Evolutionary conservation across 805 yeast species (phyloP), one percentile per base, ranked within the genome.

Genomic region (Saccharomycopsis babjevae): DNA sequence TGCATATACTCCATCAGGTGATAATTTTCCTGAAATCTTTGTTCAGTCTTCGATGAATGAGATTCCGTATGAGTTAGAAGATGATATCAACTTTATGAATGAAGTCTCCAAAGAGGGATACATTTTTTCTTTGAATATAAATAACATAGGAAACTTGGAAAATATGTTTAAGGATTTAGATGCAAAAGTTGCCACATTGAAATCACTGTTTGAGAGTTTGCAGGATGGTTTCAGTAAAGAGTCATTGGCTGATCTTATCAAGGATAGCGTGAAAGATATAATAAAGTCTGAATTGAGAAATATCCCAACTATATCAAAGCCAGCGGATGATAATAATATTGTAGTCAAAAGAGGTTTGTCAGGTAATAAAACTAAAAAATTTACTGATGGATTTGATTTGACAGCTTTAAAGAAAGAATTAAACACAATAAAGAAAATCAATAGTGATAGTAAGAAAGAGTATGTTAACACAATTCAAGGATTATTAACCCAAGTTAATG

Each of bases 11-110:
- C 94, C 96, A 0, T 86, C 87, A 0, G 71, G 82, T 0, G 80
- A 83, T 13, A 72, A 81, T 1, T 89, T 90, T 66, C 97, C 98
- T 0, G 88, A 85, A 13, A 80, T 94, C 32, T 87, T 88, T 67
- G 77, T 91, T 5, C 83, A 79, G 63, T 96, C 89, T 62, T 78
- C 80, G 0, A 70, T 73, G 1, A 76, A 79, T 38, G 81, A 80
- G 0, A 78, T 91, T 1, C 78, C 86, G 1, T 94, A 88, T 69
- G 97, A 93, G 70, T 72, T 93, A 25, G 97, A 92, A 64, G 92
- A 90, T 50, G 57, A 58, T 18, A 38, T 61, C 7, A 76, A 76
- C 18, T 71, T 78, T 30, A 69, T 89, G n/a, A 66, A 66, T 0
- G 92, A 87, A 50, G 76, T 93, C 0, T 46, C 52, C 3, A 70